These are phyloP conservation scores for Jaminaea rosea DNA, from an alignment of 1,284 basidiomycete species.

Conservation along the genomic window DNA sequence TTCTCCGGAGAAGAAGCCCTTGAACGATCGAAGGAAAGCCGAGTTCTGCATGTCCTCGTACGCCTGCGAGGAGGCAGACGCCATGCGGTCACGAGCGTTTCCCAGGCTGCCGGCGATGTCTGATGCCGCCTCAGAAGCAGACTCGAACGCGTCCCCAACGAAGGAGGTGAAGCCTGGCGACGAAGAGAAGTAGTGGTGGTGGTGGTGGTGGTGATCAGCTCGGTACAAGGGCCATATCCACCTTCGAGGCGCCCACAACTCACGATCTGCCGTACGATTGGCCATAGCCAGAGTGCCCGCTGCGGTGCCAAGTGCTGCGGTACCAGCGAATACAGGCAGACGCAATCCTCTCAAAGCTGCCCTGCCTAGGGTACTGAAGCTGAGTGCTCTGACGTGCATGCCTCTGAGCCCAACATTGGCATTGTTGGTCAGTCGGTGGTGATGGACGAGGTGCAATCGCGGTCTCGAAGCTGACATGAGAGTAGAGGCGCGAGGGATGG, in stretches of 20 bases:
- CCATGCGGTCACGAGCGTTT: slow-evolving; percentile 17
- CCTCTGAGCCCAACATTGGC: not conserved
- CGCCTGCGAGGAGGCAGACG: slow-evolving; percentile 9
- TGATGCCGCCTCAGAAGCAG: slow-evolving; percentile 18
- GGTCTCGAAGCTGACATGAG: too few species aligned
- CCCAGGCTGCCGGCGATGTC: slow-evolving; percentile 20
- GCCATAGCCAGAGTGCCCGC: slow-evolving; percentile 30
- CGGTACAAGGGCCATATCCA: too few species aligned
- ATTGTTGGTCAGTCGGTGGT: too few species aligned
- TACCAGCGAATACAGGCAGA: slow-evolving; percentile 33
- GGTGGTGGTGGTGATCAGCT: too few species aligned
- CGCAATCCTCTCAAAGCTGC: slow-evolving; percentile 30
- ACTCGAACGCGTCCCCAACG: slow-evolving; percentile 22
- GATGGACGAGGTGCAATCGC: too few species aligned
- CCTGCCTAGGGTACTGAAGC: slow-evolving; percentile 39
- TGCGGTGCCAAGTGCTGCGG: slow-evolving; percentile 29
- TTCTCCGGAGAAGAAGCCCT: not conserved
- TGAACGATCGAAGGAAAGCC: slow-evolving; percentile 1
- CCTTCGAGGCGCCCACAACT: slow-evolving; percentile 6
- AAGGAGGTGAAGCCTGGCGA: slow-evolving; percentile 23
- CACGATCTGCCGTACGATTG: slow-evolving; percentile 41
- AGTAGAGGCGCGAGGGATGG: not conserved
- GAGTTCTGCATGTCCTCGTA: slow-evolving; percentile 3
- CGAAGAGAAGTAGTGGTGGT: slow-evolving; percentile 18
- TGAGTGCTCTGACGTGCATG: slow-evolving; percentile 40